A percentile compares a stretch with the other conserved stretches of the same genome.
These are phyloP conservation scores for Melampsora americana DNA, from an alignment of 1,284 basidiomycete species.

Conservation along the genomic window DNA sequence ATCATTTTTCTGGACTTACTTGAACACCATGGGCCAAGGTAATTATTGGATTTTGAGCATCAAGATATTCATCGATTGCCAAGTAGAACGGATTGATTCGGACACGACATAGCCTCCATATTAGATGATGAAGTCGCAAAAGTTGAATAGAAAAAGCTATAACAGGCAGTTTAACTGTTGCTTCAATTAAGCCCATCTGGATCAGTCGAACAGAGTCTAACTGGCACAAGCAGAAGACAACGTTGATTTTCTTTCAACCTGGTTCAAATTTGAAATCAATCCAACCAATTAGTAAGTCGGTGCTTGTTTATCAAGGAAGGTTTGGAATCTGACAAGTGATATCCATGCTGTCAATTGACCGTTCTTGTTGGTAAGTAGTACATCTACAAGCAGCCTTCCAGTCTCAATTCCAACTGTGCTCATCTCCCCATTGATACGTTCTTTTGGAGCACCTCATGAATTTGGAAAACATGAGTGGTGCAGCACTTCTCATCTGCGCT, in stretches of 20 bases:
- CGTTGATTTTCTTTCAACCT: slow-evolving; percentile 4
- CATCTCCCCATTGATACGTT: slow-evolving; percentile 6
- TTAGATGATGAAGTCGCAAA: slow-evolving; percentile 7
- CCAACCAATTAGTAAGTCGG: neutral
- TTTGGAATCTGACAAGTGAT: neutral
- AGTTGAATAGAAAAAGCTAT: slow-evolving; percentile 18
- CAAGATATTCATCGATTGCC: slow-evolving; percentile 21
- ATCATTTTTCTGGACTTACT: neutral
- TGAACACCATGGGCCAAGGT: neutral
- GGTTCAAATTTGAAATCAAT: neutral
- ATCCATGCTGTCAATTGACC: neutral
- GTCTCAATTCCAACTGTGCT: neutral
- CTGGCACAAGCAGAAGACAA: slow-evolving; percentile 3
- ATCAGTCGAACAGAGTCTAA: slow-evolving; percentile 7
- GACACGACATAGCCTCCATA: slow-evolving; percentile 11
- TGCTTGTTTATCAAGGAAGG: neutral
- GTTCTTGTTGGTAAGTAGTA: neutral
- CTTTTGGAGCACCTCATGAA: neutral
- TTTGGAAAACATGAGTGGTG: neutral
- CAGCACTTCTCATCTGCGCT: too few relatives aligned
- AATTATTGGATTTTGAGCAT: slow-evolving; percentile 18
- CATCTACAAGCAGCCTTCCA: neutral
- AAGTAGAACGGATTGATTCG: neutral
- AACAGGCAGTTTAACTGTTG: neutral
- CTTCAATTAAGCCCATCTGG: slow-evolving; percentile 11